phyloP scores from a whole-genome alignment of 768 basidiomycete species.

The Xerocomus potaroensis region DNA sequence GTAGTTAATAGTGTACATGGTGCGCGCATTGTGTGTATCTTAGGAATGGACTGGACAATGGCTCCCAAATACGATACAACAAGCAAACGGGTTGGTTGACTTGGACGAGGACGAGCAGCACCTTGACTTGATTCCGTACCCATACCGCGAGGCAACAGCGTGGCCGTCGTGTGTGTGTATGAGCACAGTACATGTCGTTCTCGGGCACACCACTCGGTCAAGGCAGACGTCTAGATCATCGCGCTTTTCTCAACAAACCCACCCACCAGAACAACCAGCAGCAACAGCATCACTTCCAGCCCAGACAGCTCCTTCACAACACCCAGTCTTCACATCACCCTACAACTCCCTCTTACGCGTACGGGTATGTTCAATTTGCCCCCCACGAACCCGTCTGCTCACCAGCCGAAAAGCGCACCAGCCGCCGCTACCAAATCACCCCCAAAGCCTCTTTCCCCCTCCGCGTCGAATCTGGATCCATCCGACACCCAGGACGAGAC shows the following conservation, averaged over 20 bases:
- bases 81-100: slow-evolving; percentile 8
- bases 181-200: slow-evolving; percentile 82
- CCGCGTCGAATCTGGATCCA: slow-evolving; percentile 33
- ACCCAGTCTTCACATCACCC: slow-evolving; percentile 36
- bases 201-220: slow-evolving; percentile 77
- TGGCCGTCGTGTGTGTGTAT: slow-evolving; percentile 11
- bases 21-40: slow-evolving; percentile 22
- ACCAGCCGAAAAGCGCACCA: slow-evolving; percentile 45
- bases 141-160: slow-evolving; percentile 15
- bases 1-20: slow-evolving; percentile 24
- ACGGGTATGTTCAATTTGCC: slow-evolving; percentile 48
- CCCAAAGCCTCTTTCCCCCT: slow-evolving; percentile 40
- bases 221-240: slow-evolving; percentile 82
- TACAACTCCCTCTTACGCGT: slow-evolving; percentile 62
- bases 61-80: slow-evolving; percentile 25
- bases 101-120: slow-evolving; percentile 11
- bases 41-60: slow-evolving; percentile 11
- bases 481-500: slow-evolving; percentile 44
- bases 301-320: slow-evolving; percentile 23
- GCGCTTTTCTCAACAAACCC: slow-evolving; percentile 66
- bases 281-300: slow-evolving; percentile 24
- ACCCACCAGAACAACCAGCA: slow-evolving; percentile 30
- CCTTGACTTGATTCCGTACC: not conserved
- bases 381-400: slow-evolving; percentile 14
- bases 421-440: slow-evolving; percentile 55